Evolutionary conservation across 768 basidiomycete genomes (phyloP), one percentile per base, ranked within the genome.

Genomic region (Russula foetens): DNA sequence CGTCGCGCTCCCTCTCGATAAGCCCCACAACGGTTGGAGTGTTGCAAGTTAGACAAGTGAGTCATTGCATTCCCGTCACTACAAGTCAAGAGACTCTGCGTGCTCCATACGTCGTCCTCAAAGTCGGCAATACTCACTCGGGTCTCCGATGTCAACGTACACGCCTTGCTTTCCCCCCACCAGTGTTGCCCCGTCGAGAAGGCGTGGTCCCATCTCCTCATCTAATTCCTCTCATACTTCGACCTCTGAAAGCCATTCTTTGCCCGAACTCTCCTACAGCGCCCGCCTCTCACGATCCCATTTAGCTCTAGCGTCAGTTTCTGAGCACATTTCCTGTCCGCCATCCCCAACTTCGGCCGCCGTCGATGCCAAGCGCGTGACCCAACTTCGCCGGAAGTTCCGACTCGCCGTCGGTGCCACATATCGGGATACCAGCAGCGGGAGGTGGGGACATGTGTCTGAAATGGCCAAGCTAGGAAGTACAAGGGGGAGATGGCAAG

Each of bases 391-490:
- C 15, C 51, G 51, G 56, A 62, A 53, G 31, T 53, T 62, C 48
- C 61, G 61, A 9, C 61, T 43, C 23, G 61, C 61, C 3, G 44
- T 62, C 29, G 46, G 52, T 29, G 45, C 56, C 15, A 24, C 61
- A 7, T 58, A 47, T 31, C 50, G 61, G 24, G 61, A 62, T 21
- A 53, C 61, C 14, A 62, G 61, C 28, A 52, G 46, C 26, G 61
- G 61, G 43, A 62, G 58, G 51, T 62, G 61, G 61, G 55, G 23
- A 26, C 61, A 62, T 53, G 61, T 62, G 4, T 62, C 50, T 14
- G 61, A 62, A 35, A n/a, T 62, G 31, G 61, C 61, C 29, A 62
- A 45, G 21, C 46, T 62, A 15, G 61, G 61, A 35, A 53, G 61
- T 19, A 62, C 61, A 14, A 62, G 56, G 28, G 61, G 61, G 19